Evolutionary conservation across 192 early-diverging fungal species (phyloP).

Genomic region (Gryganskiella cystojenkinii): DNA sequence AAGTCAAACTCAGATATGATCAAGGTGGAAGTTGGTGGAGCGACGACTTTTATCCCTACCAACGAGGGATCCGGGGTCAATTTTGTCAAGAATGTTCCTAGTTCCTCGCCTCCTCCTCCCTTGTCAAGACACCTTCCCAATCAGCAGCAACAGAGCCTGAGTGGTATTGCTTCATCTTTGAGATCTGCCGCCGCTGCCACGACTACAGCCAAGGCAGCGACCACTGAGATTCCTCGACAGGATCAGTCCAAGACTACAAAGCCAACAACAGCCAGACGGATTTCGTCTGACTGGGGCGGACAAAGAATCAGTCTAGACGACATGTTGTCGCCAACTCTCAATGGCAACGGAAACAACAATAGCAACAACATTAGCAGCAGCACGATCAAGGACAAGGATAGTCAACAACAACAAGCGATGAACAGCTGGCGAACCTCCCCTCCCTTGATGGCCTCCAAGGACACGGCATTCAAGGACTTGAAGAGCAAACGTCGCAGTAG

Average conservation of each 20-base stretch:
- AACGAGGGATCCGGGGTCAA: constrained; percentile 29
- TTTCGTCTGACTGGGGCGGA: constrained; percentile 17
- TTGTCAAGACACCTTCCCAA: background rate
- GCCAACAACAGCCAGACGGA: background rate
- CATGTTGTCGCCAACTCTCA: constrained; percentile 7
- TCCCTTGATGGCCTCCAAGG: constrained; percentile 14
- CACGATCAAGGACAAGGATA: too few relatives aligned
- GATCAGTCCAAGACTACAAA: background rate
- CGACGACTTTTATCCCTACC: constrained; percentile 36
- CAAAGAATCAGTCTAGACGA: constrained; percentile 43
- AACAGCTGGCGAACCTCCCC: constrained; percentile 44
- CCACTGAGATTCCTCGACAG: background rate
- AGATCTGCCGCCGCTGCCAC: constrained; percentile 14
- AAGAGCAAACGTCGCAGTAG: constrained; percentile 50
- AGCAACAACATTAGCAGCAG: too few relatives aligned
- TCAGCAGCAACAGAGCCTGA: constrained; percentile 19
- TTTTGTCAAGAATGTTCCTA: constrained; percentile 34
- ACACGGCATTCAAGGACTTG: constrained; percentile 16
- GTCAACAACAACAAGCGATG: constrained; percentile 23
- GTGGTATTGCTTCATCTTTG: constrained; percentile 24
- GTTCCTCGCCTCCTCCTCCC: constrained; percentile 12
- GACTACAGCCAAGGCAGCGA: too few relatives aligned
- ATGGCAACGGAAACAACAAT: too few relatives aligned
- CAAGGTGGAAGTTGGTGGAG: constrained; percentile 44
- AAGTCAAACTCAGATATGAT: constrained; percentile 43